These are phyloP conservation scores for Salvia rosmarinus DNA, from an alignment of 257 asterid species.

Conservation along the genomic window DNA sequence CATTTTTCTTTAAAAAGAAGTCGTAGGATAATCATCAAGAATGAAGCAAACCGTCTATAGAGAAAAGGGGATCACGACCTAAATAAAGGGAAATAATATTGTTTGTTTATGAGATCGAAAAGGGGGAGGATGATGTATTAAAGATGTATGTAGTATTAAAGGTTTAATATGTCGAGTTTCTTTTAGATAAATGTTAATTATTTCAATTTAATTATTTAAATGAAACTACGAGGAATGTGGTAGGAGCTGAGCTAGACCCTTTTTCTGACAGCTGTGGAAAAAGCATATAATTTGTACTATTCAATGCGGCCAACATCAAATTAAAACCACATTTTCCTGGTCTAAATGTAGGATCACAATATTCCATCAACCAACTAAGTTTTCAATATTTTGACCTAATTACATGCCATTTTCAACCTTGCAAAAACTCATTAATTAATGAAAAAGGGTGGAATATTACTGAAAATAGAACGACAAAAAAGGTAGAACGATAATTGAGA, in stretches of 20 bases:
- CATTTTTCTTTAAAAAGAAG: too few relatives aligned
- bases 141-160: too few relatives aligned
- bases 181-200: not conserved
- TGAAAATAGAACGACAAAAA: too few relatives aligned
- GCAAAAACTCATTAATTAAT: not conserved
- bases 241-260: not conserved
- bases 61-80: too few relatives aligned
- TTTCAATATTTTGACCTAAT: constrained; percentile 19
- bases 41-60: too few relatives aligned
- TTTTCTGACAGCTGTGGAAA: constrained; percentile 35
- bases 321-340: constrained; percentile 14
- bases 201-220: not conserved
- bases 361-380: constrained; percentile 29
- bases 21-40: too few relatives aligned
- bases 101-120: too few relatives aligned
- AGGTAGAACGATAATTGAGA: too few relatives aligned
- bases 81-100: too few relatives aligned
- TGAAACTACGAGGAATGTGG: constrained; percentile 42
- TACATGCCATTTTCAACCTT: constrained; percentile 27
- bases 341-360: constrained; percentile 5
- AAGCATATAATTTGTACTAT: constrained; percentile 17
- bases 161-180: not conserved
- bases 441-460: not conserved
- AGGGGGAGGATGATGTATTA: too few relatives aligned
- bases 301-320: not conserved